phyloP scores from a whole-genome alignment of 2,329 filamentous ascomycete genomes.

The Exserohilum rostratum region DNA sequence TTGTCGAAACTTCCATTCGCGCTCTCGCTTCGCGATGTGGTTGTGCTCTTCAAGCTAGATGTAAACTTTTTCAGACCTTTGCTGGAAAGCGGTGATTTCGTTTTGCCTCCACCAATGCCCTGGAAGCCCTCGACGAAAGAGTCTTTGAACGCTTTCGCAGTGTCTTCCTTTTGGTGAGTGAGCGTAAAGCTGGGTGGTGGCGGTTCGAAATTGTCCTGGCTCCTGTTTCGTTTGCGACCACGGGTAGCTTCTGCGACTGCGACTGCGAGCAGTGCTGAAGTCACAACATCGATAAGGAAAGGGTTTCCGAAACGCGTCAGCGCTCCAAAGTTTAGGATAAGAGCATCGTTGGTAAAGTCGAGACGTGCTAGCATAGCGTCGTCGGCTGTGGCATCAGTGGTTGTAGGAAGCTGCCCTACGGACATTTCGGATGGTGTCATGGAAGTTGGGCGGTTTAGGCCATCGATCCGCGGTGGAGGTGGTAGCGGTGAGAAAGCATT shows the following conservation, averaged over 20 bases:
- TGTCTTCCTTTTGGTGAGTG: constrained; percentile 31
- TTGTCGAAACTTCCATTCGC: constrained; percentile 40
- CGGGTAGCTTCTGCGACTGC: constrained; percentile 53
- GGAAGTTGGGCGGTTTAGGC: constrained; percentile 35
- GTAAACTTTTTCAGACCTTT: constrained; percentile 34
- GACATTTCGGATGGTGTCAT: constrained; percentile 44
- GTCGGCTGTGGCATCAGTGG: constrained; percentile 45
- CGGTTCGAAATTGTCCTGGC: constrained; percentile 38
- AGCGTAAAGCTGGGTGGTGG: constrained; percentile 38
- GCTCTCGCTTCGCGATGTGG: constrained; percentile 19
- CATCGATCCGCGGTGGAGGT: constrained; percentile 34
- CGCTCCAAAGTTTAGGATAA: constrained; percentile 54
- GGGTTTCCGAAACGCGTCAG: constrained; percentile 52
- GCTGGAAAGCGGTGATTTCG: constrained; percentile 24
- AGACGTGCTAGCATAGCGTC: constrained; percentile 52
- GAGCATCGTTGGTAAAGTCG: constrained; percentile 51
- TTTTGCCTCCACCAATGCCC: constrained; percentile 33
- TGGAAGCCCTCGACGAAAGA: constrained; percentile 44
- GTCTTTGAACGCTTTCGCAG: constrained; percentile 37
- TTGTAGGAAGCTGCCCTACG: constrained; percentile 40
- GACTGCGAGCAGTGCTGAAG: constrained; percentile 52
- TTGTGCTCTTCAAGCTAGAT: constrained; percentile 22
- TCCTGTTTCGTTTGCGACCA: constrained; percentile 28
- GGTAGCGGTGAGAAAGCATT: constrained; percentile 40
- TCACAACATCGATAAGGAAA: constrained; percentile 54